Base-by-base conservation (phyloP, 176 grass and related monocot genomes). In the Miscanthus lutarioriparius region DNA sequence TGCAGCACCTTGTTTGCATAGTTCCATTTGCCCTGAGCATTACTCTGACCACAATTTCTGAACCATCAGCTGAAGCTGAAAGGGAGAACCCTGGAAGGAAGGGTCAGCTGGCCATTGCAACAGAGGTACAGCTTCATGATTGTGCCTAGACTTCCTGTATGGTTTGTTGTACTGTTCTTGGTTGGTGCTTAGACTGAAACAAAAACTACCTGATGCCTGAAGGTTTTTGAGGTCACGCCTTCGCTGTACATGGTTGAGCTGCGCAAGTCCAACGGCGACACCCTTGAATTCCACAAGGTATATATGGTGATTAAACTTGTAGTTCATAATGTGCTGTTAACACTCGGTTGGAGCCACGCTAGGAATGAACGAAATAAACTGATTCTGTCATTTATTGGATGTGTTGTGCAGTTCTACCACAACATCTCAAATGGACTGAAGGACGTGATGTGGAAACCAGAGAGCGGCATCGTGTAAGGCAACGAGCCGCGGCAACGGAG, bases 151-250 rank as follows among this genome's bases (percentile, higher is more conserved):
- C 3, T 77, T 76, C 4, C 74, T 54, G 20, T 16, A 41, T 70
- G 49, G 23, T 47, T 11, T 77, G 2, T 35, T 14, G 20, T 44
- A 19, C 14, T 45, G 48, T 67, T 85, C 15, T 56, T 83, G 22
- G 22, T 19, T 76, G 26, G 51, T 77, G 53, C 54, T 16, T 72
- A 14, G 22, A 35, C 49, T 88, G 56, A 93, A 71, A 62, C 11
- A 17, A 26, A 13, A 40, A 5, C 14, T 8, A 14, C 72, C 45
- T 72, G 64, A 66, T 84, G 6, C 30, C 33, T 19, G 83, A 85
- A 98, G 96, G 97, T 99, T 74, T 96, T 99, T 79, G 91, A 96
- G 85, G 93, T 99, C 76, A 91, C 93, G 3, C 97, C 97, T 28
- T 94, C 97, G 1, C 82, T 99, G 59, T 95, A 87, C 72, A 94